phyloP scores from a whole-genome alignment of 371 early-diverging fungal genomes.

The Mortierella sp. region DNA sequence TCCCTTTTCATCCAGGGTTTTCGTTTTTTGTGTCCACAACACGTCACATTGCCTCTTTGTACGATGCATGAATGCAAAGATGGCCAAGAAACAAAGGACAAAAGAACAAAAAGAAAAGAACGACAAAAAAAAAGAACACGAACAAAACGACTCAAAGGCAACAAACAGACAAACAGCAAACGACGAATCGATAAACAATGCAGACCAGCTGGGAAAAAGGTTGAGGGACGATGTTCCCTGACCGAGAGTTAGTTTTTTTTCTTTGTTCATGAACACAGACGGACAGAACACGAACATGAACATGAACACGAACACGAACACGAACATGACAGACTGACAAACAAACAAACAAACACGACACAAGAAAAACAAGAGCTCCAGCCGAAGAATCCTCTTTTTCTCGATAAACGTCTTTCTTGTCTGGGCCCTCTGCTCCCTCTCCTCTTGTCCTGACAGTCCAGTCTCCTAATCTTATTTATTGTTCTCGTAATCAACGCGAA shows the following conservation, averaged over 20 bases:
- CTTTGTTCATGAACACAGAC: neutral
- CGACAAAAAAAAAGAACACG: neutral
- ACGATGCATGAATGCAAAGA: conserved; percentile 3
- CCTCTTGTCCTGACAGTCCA: neutral
- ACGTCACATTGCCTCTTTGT: no score
- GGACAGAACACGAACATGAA: neutral
- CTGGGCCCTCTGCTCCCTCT: conserved; percentile 5
- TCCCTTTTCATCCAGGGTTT: neutral
- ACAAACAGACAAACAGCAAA: neutral
- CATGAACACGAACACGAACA: neutral
- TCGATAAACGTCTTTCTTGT: neutral
- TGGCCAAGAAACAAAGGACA: neutral
- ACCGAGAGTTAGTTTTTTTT: no score
- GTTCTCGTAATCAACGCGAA: no score
- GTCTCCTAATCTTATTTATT: neutral
- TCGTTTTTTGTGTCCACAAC: no score
- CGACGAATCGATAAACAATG: neutral
- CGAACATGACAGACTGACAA: neutral
- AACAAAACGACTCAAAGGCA: neutral
- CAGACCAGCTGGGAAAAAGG: neutral
- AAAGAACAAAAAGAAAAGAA: neutral
- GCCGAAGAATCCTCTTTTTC: neutral
- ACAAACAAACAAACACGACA: neutral
- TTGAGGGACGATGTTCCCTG: neutral
- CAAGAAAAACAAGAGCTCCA: conserved; percentile 2